Base-by-base conservation (phyloP, 2,329 filamentous ascomycete genomes). In the Penicillium sp. region DNA sequence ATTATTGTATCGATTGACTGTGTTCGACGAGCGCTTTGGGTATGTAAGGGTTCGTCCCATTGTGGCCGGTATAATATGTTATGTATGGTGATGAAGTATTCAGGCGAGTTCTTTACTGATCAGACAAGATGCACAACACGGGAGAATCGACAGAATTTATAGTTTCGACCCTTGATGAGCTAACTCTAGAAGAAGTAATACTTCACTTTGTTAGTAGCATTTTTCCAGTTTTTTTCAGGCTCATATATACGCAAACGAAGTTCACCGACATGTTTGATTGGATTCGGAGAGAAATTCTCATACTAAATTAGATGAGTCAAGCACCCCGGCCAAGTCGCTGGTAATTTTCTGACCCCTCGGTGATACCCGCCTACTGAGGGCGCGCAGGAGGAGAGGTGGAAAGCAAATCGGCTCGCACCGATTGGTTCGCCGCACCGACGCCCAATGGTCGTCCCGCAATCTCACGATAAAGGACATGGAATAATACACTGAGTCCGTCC, bases 1-100 rank as follows among this genome's bases (percentile, higher is more conserved):
- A 57, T 83, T 78, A 63, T 83, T 83, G 65, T 87, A 83, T 26
- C 88, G 82, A 62, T 89, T 89, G 60, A 89, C 82, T 25, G 83
- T 88, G 73, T 86, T 89, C 63, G 79, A 79, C 27, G 80, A 74
- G 64, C 82, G 78, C 67, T 85, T 88, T 45, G 87, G 86, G 61
- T 90, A 90, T 26, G 73, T 72, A n/a, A 79, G 67, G 29, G 69
- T 75, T 51, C 71, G 68, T 27, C 74, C 76, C 77, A 79, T 78
- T 22, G 37, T 40, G 3, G 11, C 37, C 22, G n/a, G 9, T 40
- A 22, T 12, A 22, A 12, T 22, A 4, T 22, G 18, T 40, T 22
- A 9, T 20, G 0, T 5, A 20, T 11, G 5, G 4, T 2, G 4
- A 20, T 40, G 18, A 22, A 14, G 4, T 14, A 22, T 6, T 37